Evolutionary conservation across 176 grass and related monocot genomes (phyloP).

Genomic region (Bromus sterilis): DNA sequence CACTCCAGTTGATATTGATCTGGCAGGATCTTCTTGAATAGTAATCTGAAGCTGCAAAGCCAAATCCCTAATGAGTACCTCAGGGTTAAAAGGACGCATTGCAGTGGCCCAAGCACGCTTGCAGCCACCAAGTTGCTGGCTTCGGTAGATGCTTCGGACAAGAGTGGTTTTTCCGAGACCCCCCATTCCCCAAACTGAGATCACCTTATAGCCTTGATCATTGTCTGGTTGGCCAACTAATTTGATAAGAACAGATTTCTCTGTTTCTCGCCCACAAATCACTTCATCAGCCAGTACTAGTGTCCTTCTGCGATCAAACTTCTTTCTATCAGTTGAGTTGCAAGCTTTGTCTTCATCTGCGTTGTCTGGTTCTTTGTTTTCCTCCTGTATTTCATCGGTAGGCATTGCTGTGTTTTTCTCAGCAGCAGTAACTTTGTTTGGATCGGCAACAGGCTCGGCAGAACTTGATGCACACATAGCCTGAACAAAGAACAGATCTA

Average conservation of each 20-base stretch:
- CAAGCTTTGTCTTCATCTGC: neutral
- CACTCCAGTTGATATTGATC: rapidly evolving
- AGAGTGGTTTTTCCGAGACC: conserved; percentile 4
- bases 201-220: neutral
- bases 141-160: neutral
- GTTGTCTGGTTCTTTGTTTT: too few species aligned
- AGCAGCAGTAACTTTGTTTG: too few species aligned
- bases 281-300: neutral
- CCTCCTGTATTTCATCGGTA: neutral
- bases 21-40: neutral
- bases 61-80: neutral
- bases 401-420: rapidly evolving
- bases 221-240: neutral
- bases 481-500: neutral
- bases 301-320: neutral
- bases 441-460: rapidly evolving
- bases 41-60: neutral
- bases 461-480: neutral
- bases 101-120: conserved; percentile 8
- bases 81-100: neutral
- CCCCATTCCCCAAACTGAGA: neutral
- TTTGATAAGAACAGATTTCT: neutral
- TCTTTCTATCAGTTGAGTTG: neutral
- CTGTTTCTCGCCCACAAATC: neutral
- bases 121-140: neutral